Evolutionary conservation across 441 rosid species (phyloP), one percentile per base, ranked within the genome.

Genomic region (Pelargonium australe): DNA sequence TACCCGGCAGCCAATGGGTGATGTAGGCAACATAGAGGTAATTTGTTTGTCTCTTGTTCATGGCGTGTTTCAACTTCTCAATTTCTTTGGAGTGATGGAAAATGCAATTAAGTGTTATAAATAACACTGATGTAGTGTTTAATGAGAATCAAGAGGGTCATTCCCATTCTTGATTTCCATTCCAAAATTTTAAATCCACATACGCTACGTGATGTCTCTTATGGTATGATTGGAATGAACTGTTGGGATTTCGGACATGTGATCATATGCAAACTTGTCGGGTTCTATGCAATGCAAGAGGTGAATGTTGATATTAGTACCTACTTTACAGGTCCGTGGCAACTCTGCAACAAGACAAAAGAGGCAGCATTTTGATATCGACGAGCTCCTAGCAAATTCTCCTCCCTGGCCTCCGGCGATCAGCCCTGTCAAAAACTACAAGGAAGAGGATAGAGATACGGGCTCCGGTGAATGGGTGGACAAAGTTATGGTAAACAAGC

Each of bases 401-500:
- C 96, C 97, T 70, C 91, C 97, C 14, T 95, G 97, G 97, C 97
- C 96, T 57, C 97, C 97, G 0, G 86, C 81, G 62, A 77, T 81
- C 66, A 91, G 83, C 78, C 89, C 91, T 65, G 80, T 76, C 79
- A 88, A 84, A 81, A 87, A 77, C 17, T 80, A 77, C 23, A 67
- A 82, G 63, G 97, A 91, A 13, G 97, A 94, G 6, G 99, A 90
- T 57, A 85, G 71, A 78, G 94, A 87, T 77, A 73, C 73, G 25
- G 84, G 92, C 45, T 82, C 89, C 0, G 87, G 92, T 20, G 96
- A 90, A 16, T 95, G 99, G 99, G 91, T 88, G 40, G 99, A 95
- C 62, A 95, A 94, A 76, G 96, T 91, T 43, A 91, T 94, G 97
- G 97, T 91, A 67, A 94, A 94, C 80, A 94, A 84, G 74, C 96